Conservation (phyloP, 768 basidiomycete species). For the Collybia nuda region DNA sequence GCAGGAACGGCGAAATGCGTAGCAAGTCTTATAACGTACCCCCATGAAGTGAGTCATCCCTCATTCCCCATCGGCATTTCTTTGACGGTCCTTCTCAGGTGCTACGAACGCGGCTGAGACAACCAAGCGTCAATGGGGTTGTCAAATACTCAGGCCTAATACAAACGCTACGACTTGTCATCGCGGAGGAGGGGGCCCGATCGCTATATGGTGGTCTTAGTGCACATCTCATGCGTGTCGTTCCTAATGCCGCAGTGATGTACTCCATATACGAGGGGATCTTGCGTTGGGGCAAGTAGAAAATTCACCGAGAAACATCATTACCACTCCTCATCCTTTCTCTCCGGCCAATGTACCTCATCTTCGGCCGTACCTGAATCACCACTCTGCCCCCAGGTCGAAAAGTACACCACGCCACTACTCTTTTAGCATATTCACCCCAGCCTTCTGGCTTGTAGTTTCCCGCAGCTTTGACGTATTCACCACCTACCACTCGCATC, state of each 20-base stretch:
- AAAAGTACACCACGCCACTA: not conserved
- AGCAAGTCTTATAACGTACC: constrained; percentile 94
- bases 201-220: constrained; percentile 90
- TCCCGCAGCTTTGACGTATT: not conserved
- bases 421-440: not conserved
- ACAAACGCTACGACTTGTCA: constrained; percentile 83
- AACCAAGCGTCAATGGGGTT: constrained; percentile 77
- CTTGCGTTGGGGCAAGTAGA: constrained; percentile 52
- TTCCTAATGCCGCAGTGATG: constrained; percentile 98
- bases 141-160: constrained; percentile 83
- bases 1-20: constrained; percentile 93
- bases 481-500: not conserved
- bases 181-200: constrained; percentile 86
- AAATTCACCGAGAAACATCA: not conserved
- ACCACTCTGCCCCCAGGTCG: not conserved
- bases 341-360: not conserved
- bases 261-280: constrained; percentile 91
- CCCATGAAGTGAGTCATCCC: constrained; percentile 77
- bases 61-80: constrained; percentile 3
- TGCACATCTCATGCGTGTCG: constrained; percentile 94
- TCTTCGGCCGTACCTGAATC: not conserved
- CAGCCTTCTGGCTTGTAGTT: not conserved
- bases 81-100: constrained; percentile 49
- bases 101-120: constrained; percentile 87
- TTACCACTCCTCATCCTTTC: not conserved